Percentiles rank a stretch among this genome's conserved stretches.
These are phyloP conservation scores for Amylostereum areolatum DNA, from an alignment of 1,284 basidiomycete genomes.

Conservation along the genomic window DNA sequence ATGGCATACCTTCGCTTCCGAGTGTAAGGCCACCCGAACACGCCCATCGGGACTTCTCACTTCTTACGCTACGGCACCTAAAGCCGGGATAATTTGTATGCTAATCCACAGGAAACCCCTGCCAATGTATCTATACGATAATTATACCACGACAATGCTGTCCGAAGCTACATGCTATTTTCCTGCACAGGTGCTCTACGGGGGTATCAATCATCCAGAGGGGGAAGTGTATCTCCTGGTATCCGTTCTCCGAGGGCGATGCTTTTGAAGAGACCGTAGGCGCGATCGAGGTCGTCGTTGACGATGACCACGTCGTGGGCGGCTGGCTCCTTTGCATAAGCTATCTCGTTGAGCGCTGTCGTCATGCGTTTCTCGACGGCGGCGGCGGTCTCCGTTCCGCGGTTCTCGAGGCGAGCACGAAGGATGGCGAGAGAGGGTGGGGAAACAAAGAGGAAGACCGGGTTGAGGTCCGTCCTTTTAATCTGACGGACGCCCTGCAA, in stretches of 20 bases:
- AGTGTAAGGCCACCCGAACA: constrained; percentile 22
- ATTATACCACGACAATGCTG: too few species aligned
- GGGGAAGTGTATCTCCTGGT: constrained; percentile 49
- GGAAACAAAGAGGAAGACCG: constrained; percentile 91
- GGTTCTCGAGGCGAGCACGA: constrained; percentile 62
- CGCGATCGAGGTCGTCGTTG: constrained; percentile 86
- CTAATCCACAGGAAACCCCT: too few species aligned
- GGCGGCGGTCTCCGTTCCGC: constrained; percentile 83
- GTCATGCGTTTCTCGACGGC: constrained; percentile 73
- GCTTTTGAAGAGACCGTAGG: constrained; percentile 68
- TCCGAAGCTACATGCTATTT: too few species aligned
- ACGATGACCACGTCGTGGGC: constrained; percentile 85
- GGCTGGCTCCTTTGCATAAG: constrained; percentile 74
- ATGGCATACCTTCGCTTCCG: constrained; percentile 81
- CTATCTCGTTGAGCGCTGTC: constrained; percentile 80
- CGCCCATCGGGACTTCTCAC: too few species aligned
- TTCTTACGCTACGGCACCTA: too few species aligned
- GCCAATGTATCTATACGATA: too few species aligned
- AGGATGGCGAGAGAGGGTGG: constrained; percentile 76
- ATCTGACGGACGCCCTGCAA: constrained; percentile 85
- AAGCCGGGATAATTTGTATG: too few species aligned
- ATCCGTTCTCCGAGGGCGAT: constrained; percentile 66
- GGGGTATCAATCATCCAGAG: constrained; percentile 49
- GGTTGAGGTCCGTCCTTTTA: constrained; percentile 72
- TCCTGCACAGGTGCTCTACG: too few species aligned